These are phyloP conservation scores for Pythium rishiriense DNA, from an alignment of 352 stramenopile species.

Conservation along the genomic window DNA sequence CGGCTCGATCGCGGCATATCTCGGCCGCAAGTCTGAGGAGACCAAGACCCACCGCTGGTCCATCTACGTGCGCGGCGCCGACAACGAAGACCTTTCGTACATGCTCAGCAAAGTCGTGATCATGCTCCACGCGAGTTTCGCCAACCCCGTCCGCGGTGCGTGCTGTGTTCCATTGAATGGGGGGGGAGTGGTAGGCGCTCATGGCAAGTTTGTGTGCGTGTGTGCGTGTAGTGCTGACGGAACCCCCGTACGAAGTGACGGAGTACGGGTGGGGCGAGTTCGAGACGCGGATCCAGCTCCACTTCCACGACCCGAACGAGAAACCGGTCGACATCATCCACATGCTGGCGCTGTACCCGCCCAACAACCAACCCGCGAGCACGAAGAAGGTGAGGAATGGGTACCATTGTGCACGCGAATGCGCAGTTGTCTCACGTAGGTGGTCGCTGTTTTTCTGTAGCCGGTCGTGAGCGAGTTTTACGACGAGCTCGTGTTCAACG, in stretches of 20 bases:
- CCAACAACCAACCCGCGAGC: slow-evolving; percentile 83
- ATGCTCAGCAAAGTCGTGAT: slow-evolving; percentile 98
- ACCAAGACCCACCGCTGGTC: slow-evolving; percentile 95
- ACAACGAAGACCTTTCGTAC: slow-evolving; percentile 93
- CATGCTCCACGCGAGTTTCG: slow-evolving; percentile 95
- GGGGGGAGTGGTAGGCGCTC: background rate
- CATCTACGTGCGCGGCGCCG: slow-evolving; percentile 92
- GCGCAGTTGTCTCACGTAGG: background rate
- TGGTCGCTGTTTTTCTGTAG: slow-evolving; percentile 31
- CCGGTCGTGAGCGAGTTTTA: slow-evolving; percentile 96
- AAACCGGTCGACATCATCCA: slow-evolving; percentile 91
- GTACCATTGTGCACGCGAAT: background rate
- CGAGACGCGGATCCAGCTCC: slow-evolving; percentile 95
- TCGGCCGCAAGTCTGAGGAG: slow-evolving; percentile 92
- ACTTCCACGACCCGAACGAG: slow-evolving; percentile 95
- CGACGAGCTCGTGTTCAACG: slow-evolving; percentile 98
- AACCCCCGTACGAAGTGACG: slow-evolving; percentile 96
- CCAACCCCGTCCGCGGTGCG: slow-evolving; percentile 89
- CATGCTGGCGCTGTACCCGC: slow-evolving; percentile 84
- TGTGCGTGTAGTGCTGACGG: slow-evolving; percentile 80
- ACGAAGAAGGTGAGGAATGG: slow-evolving; percentile 78
- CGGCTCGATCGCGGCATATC: slow-evolving; percentile 92
- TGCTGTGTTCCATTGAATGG: background rate
- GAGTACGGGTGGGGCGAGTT: slow-evolving; percentile 98
- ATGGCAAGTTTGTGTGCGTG: background rate